These are phyloP conservation scores for Fraxinus albicans DNA, from an alignment of 305 asterid genomes.

Conservation along the genomic window DNA sequence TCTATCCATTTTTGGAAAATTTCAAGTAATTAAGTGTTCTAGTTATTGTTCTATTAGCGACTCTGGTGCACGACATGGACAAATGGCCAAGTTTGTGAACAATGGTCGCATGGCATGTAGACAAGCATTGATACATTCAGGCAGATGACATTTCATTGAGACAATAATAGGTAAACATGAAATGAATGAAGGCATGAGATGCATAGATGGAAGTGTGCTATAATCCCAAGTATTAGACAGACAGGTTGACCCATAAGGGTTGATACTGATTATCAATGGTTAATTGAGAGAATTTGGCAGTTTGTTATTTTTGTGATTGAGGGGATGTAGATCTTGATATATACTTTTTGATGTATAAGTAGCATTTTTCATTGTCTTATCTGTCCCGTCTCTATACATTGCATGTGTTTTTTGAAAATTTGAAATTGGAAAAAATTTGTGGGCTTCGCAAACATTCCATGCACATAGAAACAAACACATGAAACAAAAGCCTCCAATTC, in stretches of 20 bases:
- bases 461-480: background rate
- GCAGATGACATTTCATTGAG: no score
- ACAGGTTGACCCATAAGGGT: no score
- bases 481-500: background rate
- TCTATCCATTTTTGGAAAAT: background rate
- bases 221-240: no score
- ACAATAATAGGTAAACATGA: no score
- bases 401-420: background rate
- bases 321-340: no score
- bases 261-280: no score
- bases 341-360: no score
- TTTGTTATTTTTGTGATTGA: no score
- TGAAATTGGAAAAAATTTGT: background rate
- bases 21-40: background rate
- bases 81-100: background rate
- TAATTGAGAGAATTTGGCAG: no score
- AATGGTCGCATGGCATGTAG: background rate
- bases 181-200: no score
- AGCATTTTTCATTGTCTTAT: background rate
- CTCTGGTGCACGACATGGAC: background rate
- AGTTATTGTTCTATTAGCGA: background rate
- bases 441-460: background rate
- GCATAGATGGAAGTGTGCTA: no score
- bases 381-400: slow-evolving; percentile 4
- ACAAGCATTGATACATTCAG: no score